Percentiles rank a stretch among this genome's conserved stretches.
Evolutionary conservation across 805 yeast species (phyloP).

Genomic region (Diddensiella caesifluorescens): DNA sequence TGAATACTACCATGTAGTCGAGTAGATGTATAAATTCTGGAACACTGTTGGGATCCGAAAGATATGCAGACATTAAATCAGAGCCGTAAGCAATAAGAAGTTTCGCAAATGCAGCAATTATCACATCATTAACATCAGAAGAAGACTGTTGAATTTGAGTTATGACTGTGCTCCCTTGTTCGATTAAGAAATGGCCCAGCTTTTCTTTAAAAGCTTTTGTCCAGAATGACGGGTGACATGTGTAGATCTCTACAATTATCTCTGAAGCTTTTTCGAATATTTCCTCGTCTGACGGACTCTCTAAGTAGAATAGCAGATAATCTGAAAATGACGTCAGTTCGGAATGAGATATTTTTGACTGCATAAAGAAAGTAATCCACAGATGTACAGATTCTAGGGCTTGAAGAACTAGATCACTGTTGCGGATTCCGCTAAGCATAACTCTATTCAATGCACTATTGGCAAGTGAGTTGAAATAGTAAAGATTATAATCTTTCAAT

Average conservation of each 20-base stretch:
- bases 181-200: constrained; percentile 8
- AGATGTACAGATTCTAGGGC: neutral
- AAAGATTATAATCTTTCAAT: constrained; percentile 1
- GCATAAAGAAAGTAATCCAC: constrained; percentile 11
- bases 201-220: constrained; percentile 10
- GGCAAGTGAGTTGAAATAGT: neutral
- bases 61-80: constrained; percentile 1
- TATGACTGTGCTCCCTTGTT: constrained; percentile 3
- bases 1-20: constrained; percentile 13
- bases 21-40: constrained; percentile 5
- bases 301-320: constrained; percentile 10
- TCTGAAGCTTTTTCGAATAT: constrained; percentile 13
- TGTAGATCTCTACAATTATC: constrained; percentile 17
- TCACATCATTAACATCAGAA: constrained; percentile 2
- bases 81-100: constrained; percentile 14
- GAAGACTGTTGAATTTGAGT: neutral
- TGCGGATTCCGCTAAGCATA: neutral
- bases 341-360: neutral
- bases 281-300: constrained; percentile 13
- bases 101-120: constrained; percentile 12
- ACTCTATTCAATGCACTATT: constrained; percentile 1
- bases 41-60: constrained; percentile 5
- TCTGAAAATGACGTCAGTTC: neutral
- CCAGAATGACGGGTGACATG: constrained; percentile 15
- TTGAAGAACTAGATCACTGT: neutral